Evolutionary conservation across 2,329 filamentous ascomycete genomes (phyloP).

Genomic region (Colletotrichum orchidophilum): DNA sequence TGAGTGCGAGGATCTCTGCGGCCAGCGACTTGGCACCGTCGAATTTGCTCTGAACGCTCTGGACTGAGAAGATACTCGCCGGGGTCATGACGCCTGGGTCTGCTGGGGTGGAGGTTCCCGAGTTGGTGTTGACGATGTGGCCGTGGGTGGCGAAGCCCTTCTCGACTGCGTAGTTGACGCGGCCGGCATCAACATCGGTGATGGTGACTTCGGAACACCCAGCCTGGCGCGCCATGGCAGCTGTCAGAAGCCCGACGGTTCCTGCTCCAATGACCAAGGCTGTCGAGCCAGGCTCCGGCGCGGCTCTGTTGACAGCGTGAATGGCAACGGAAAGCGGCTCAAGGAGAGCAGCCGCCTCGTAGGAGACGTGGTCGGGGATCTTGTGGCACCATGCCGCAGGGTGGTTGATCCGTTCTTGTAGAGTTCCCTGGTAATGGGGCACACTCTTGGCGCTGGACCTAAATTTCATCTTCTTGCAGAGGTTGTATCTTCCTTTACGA

Average conservation of each 20-base stretch:
- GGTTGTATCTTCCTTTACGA: slow-evolving; percentile 65
- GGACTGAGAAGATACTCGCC: slow-evolving; percentile 54
- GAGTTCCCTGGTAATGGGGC: slow-evolving; percentile 71
- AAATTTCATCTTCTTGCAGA: slow-evolving; percentile 70
- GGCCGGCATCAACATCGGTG: slow-evolving; percentile 67
- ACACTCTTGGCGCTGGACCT: slow-evolving; percentile 69
- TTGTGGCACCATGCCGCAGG: slow-evolving; percentile 71
- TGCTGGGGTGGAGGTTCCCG: slow-evolving; percentile 59
- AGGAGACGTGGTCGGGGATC: slow-evolving; percentile 68
- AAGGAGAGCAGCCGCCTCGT: slow-evolving; percentile 67
- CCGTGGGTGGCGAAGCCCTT: slow-evolving; percentile 69
- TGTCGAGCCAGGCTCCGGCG: slow-evolving; percentile 60
- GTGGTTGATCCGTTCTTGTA: slow-evolving; percentile 71
- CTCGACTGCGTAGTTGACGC: slow-evolving; percentile 67
- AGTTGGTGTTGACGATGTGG: slow-evolving; percentile 56
- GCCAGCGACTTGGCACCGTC: slow-evolving; percentile 61
- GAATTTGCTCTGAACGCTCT: slow-evolving; percentile 59
- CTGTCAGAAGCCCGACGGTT: slow-evolving; percentile 69
- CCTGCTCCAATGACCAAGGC: slow-evolving; percentile 73
- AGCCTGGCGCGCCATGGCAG: slow-evolving; percentile 69
- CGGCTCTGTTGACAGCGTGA: slow-evolving; percentile 67
- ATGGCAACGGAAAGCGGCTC: slow-evolving; percentile 71
- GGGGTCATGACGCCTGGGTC: slow-evolving; percentile 53
- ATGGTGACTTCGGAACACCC: slow-evolving; percentile 69
- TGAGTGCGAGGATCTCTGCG: slow-evolving; percentile 56